These are phyloP conservation scores for Mycena metata DNA, from an alignment of 768 basidiomycete genomes.

Conservation along the genomic window DNA sequence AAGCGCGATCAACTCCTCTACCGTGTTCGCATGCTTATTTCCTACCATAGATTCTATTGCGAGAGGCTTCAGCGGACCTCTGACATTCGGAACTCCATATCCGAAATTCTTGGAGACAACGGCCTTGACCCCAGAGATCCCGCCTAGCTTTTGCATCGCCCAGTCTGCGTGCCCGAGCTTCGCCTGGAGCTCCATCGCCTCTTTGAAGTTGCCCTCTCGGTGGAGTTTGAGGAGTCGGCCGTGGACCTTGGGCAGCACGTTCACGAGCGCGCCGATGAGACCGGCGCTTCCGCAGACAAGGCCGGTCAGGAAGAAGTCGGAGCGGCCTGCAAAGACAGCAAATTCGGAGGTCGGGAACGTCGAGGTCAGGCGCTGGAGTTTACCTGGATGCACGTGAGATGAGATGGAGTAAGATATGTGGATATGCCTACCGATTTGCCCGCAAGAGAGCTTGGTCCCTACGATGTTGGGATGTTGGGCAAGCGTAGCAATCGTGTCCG, in stretches of 20 bases:
- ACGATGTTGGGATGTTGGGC: constrained; percentile 88
- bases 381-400: constrained; percentile 46
- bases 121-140: constrained; percentile 77
- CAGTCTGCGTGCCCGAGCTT: constrained; percentile 77
- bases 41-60: constrained; percentile 52
- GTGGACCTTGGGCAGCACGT: constrained; percentile 73
- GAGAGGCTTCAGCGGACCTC: constrained; percentile 64
- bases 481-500: constrained; percentile 77
- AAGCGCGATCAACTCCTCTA: constrained; percentile 60
- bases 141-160: constrained; percentile 72
- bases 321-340: constrained; percentile 81
- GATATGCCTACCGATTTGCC: constrained; percentile 68
- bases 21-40: constrained; percentile 54
- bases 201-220: constrained; percentile 65
- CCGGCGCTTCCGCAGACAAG: constrained; percentile 75
- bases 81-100: constrained; percentile 66
- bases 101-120: constrained; percentile 73
- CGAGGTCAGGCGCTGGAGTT: constrained; percentile 81
- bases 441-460: constrained; percentile 88
- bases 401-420: not conserved
- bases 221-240: constrained; percentile 62
- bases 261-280: constrained; percentile 74
- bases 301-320: constrained; percentile 76
- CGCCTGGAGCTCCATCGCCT: constrained; percentile 73
- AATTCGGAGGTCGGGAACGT: constrained; percentile 67